Evolutionary conservation across 2,329 filamentous ascomycete genomes (phyloP), one percentile per base, ranked within the genome.

Genomic region (Talaromyces sp.): DNA sequence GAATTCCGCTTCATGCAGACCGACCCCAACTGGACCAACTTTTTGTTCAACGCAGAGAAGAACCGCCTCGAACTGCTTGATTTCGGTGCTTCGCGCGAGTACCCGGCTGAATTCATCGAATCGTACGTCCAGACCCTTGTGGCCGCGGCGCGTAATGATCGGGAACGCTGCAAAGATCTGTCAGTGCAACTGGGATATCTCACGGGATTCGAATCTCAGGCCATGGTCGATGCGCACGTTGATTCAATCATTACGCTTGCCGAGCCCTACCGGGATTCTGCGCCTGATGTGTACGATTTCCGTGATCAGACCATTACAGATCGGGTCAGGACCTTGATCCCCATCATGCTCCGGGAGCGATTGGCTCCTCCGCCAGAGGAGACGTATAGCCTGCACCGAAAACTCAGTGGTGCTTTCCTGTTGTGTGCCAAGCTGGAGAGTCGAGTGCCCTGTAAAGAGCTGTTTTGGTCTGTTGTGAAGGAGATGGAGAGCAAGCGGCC

Each of bases 1-100:
- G 91, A 96, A 75, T 98, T 97, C 84, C 87, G 83, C 63, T 98
- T 96, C 79, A 99, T 99, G 95, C 95, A 99, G 78, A 99, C 95
- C 5, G 95, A 99, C 72, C 95, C 95, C 46, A 99, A 99, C 80
- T 99, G 95, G 95, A 98, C 93, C 35, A 99, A 99, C 76, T 99
- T 99, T 75, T 82, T 98, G 21, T 99, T 91, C 81, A 95, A 98
- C 68, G 80, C 86, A 1, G 68, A 79, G 21, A 86, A 82, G 4
- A 80, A 86, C 68, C 89, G 86, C 70, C 87, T 99, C 14, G 93
- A 96, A 75, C 84, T 99, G 0, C 86, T 99, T 57, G 96, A 99
- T 76, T 99, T 99, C 75, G 95, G 95, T 62, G 95, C 95, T 38
- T 92, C 89, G 21, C 84, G 95, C 68, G 93, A 92, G 66, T 99